Evolutionary conservation across 2,329 filamentous ascomycete species (phyloP).

Genomic region (Sordariomycetes sp.): DNA sequence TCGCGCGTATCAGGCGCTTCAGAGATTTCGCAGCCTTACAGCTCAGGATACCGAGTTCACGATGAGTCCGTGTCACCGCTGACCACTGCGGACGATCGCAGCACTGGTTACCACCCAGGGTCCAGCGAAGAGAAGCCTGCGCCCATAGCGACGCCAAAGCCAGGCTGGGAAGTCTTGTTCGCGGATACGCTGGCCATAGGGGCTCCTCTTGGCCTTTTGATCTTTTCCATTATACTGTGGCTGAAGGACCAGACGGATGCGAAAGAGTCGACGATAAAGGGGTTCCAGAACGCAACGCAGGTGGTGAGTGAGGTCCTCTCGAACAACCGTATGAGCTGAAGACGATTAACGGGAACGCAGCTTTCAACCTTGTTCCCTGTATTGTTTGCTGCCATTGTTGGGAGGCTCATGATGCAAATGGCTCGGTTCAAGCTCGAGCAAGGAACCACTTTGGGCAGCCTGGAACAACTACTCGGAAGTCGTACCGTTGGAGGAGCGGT

Average conservation of each 20-base stretch:
- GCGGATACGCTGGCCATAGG: background rate
- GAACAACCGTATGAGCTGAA: background rate
- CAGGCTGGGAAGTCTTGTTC: background rate
- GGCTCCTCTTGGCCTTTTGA: background rate
- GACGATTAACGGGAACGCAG: background rate
- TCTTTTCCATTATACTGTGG: background rate
- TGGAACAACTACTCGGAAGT: slow-evolving; percentile 20
- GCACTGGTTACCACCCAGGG: background rate
- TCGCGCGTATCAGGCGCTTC: too few species aligned
- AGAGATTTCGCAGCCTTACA: too few species aligned
- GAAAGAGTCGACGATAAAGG: background rate
- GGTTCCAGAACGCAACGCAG: background rate
- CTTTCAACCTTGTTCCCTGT: slow-evolving; percentile 15
- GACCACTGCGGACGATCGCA: too few species aligned
- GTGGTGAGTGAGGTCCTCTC: background rate
- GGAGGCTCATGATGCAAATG: slow-evolving; percentile 14
- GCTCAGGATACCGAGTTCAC: too few species aligned
- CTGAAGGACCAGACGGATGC: background rate
- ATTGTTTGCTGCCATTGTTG: slow-evolving; percentile 16
- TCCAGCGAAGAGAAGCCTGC: background rate
- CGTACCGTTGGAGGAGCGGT: slow-evolving; percentile 17
- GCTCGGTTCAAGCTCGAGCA: slow-evolving; percentile 16
- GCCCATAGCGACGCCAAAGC: background rate
- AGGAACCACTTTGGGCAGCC: slow-evolving; percentile 12
- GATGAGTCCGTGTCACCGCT: too few species aligned